Conservation (phyloP, 2,329 filamentous ascomycete genomes). For the Chaetomiaceae sp. region DNA sequence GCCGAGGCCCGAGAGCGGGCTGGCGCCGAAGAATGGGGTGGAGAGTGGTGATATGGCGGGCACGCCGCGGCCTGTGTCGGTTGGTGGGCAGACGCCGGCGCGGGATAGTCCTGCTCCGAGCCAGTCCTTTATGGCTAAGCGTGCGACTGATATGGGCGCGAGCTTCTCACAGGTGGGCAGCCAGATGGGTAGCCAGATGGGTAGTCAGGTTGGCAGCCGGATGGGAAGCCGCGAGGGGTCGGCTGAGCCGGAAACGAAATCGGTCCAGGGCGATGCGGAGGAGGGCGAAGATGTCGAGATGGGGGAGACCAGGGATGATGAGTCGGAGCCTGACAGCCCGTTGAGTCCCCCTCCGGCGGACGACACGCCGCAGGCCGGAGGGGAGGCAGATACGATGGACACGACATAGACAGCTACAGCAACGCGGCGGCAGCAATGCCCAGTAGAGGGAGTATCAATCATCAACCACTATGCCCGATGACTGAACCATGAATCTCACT, state of each 20-base stretch:
- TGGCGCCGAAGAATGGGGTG: conserved; percentile 19
- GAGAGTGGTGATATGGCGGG: conserved; percentile 25
- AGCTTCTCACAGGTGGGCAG: conserved; percentile 37
- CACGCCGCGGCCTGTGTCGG: conserved; percentile 26
- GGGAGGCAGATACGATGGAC: conserved; percentile 62
- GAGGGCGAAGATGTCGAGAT: conserved; percentile 30
- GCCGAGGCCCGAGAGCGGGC: conserved; percentile 42
- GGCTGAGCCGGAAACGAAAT: conserved; percentile 29
- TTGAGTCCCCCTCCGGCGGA: conserved; percentile 36
- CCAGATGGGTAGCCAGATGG: conserved; percentile 24
- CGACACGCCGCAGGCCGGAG: conserved; percentile 46
- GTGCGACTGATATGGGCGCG: conserved; percentile 28
- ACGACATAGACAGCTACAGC: conserved; percentile 36
- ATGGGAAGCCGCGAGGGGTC: conserved; percentile 36
- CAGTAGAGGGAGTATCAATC: too few relatives aligned
- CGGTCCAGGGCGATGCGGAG: conserved; percentile 17
- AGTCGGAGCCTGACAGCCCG: conserved; percentile 44
- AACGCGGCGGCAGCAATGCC: too few relatives aligned
- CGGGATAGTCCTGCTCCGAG: conserved; percentile 31
- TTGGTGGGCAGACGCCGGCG: conserved; percentile 29
- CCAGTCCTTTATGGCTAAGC: conserved; percentile 32
- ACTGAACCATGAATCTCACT: too few relatives aligned
- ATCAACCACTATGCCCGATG: too few relatives aligned
- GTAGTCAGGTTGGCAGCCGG: conserved; percentile 20
- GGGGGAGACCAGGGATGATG: conserved; percentile 50